Evolutionary conservation across 257 asterid genomes (phyloP), one percentile per base, ranked within the genome.

Genomic region (Schizonepeta tenuifolia): DNA sequence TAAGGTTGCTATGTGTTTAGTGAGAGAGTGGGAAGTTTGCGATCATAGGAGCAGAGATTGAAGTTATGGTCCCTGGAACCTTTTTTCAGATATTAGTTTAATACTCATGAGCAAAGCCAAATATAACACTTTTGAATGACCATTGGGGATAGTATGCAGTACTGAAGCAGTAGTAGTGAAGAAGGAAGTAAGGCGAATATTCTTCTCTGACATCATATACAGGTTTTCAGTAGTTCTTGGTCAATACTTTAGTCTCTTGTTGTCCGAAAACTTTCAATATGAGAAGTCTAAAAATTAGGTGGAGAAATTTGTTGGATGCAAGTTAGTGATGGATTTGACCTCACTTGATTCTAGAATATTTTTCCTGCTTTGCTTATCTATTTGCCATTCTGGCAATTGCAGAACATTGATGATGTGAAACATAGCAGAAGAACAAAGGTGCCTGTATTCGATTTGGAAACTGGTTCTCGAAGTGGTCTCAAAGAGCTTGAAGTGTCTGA

Each of bases 401-500:
- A 95, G 99, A 95, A 92, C 85, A 87, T 95, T 74, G 80, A 85
- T 74, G 99, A 92, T 76, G 81, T 95, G 76, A 95, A 85, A 77
- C 87, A 83, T 79, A 74, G 84, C 67, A 83, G 88, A 65, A 82
- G 91, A 84, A 90, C 99, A 50, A 92, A 92, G 81, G 85, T 90
- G 74, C 99, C 99, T 18, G 70, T 92, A 65, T 92, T 91, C 78
- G 96, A 95, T 83, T 88, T 92, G 59, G 99, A 92, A 84, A 88
- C 83, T 70, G 96, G 95, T 63, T 84, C 88, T 60, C 92, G 99
- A 63, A 88, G 93, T 86, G 97, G 96, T 79, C 89, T 91, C 82
- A 90, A 85, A 83, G 98, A 91, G 69, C 86, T 91, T 65, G 89
- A 92, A 90, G 91, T 95, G 75, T 87, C 98, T 80, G 99, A 95